phyloP scores from a whole-genome alignment of 2,329 filamentous ascomycete species.

The Epichloe sibirici region DNA sequence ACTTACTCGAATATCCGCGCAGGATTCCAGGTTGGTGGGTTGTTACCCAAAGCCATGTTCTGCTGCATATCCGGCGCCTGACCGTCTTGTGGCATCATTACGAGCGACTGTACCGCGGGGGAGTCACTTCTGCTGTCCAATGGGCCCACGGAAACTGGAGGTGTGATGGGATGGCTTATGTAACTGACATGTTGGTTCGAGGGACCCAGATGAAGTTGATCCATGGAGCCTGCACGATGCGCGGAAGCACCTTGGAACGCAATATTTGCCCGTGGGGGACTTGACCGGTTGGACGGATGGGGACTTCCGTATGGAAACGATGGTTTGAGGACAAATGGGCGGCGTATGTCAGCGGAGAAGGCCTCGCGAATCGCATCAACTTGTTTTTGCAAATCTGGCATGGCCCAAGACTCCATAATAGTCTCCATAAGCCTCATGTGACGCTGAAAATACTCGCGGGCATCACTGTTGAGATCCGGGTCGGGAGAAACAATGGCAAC shows the following conservation, averaged over 20 bases:
- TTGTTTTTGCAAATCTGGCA: constrained; percentile 81
- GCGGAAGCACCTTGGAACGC: constrained; percentile 34
- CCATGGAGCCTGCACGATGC: constrained; percentile 36
- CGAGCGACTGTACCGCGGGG: constrained; percentile 57
- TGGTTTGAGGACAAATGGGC: constrained; percentile 79
- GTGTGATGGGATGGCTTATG: constrained; percentile 60
- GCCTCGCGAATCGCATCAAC: constrained; percentile 81
- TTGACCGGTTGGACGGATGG: constrained; percentile 48
- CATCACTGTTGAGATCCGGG: constrained; percentile 72
- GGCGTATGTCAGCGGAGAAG: constrained; percentile 75
- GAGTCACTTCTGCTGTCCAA: constrained; percentile 68
- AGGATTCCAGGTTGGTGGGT: constrained; percentile 68
- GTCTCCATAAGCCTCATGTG: constrained; percentile 90
- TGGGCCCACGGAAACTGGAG: constrained; percentile 63
- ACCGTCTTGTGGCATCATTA: constrained; percentile 54
- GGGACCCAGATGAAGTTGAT: constrained; percentile 38
- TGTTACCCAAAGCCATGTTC: constrained; percentile 50
- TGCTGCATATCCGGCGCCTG: constrained; percentile 40
- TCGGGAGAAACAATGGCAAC: constrained; percentile 90
- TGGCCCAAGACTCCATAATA: constrained; percentile 71
- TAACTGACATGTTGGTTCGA: constrained; percentile 48
- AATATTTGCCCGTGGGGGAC: constrained; percentile 42
- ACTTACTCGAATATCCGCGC: constrained; percentile 82
- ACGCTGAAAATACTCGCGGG: constrained; percentile 77
- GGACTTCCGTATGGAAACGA: constrained; percentile 82